phyloP scores from a whole-genome alignment of 345 rosid genomes.

The Hevea brasiliensis region DNA sequence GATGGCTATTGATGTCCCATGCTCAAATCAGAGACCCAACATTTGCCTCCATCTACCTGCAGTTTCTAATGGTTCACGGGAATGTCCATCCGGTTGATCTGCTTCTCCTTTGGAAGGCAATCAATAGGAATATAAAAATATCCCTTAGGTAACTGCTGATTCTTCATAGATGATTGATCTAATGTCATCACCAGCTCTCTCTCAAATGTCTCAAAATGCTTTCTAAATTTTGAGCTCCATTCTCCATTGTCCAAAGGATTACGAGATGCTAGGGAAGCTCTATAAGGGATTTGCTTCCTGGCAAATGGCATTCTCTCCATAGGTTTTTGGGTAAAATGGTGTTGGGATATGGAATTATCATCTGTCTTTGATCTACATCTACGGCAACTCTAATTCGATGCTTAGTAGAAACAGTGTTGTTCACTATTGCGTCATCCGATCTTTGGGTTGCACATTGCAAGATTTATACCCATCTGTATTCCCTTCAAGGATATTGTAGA shows the following conservation, averaged over 20 bases:
- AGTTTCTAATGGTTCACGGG: constrained; percentile 48
- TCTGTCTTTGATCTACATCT: constrained; percentile 67
- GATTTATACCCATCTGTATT: constrained; percentile 60
- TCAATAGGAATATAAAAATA: constrained; percentile 84
- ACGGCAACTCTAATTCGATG: constrained; percentile 50
- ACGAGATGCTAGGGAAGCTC: constrained; percentile 56
- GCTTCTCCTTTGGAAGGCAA: constrained; percentile 74
- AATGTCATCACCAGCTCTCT: constrained; percentile 97
- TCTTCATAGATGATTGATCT: constrained; percentile 93
- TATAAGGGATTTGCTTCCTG: constrained; percentile 80
- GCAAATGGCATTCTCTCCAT: constrained; percentile 51
- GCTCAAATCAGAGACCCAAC: constrained; percentile 8
- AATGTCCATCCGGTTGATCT: constrained; percentile 36
- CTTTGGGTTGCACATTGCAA: constrained; percentile 72
- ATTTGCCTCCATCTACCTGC: constrained; percentile 28
- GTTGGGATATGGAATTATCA: constrained; percentile 66
- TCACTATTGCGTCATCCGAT: constrained; percentile 87
- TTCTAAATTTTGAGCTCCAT: constrained; percentile 57
- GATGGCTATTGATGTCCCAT: constrained; percentile 10
- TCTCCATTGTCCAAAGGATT: constrained; percentile 63
- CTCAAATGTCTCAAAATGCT: constrained; percentile 75
- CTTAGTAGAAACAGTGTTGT: constrained; percentile 64
- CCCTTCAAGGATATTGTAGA: constrained; percentile 84
- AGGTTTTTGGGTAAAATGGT: constrained; percentile 43
- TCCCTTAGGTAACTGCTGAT: constrained; percentile 88